A percentile compares a stretch with the other conserved stretches of the same genome.
These are phyloP conservation scores for Sporisorium exsertum DNA, from an alignment of 1,284 basidiomycete species.

Conservation along the genomic window DNA sequence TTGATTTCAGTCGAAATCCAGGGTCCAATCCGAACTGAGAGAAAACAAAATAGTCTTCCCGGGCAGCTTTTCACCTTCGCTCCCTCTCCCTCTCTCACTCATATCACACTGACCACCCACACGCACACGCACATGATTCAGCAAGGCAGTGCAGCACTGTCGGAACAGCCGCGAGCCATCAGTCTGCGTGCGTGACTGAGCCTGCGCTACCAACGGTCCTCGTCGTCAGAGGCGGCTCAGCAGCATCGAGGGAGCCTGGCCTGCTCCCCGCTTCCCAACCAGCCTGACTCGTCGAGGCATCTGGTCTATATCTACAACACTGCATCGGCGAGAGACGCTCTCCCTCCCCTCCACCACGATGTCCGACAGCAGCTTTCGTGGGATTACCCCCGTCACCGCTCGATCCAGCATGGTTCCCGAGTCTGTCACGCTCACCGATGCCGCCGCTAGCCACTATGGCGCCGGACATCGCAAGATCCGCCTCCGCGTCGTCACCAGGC, in stretches of 20 bases:
- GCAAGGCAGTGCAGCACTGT: not conserved
- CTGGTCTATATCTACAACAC: constrained; percentile 16
- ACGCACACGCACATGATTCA: not conserved
- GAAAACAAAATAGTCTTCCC: not conserved
- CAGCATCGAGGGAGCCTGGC: not conserved
- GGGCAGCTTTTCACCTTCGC: not conserved
- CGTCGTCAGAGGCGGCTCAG: not conserved
- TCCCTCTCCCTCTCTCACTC: not conserved
- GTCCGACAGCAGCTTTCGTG: constrained; percentile 30
- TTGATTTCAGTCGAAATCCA: not conserved
- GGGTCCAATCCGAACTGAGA: not conserved
- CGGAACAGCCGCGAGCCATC: not conserved
- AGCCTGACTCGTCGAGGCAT: not conserved
- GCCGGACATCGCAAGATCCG: constrained; percentile 19
- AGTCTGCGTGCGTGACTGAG: not conserved
- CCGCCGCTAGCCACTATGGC: not conserved
- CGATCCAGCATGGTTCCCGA: constrained; percentile 26
- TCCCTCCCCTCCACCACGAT: constrained; percentile 22
- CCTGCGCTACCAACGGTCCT: no score
- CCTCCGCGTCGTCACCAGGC: constrained; percentile 22
- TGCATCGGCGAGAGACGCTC: constrained; percentile 59
- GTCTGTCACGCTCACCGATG: constrained; percentile 5
- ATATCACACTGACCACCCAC: no score
- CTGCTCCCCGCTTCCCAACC: not conserved
- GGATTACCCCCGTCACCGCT: constrained; percentile 21